Conservation (phyloP, 768 basidiomycete species). For the Cubamyces lactineus region DNA sequence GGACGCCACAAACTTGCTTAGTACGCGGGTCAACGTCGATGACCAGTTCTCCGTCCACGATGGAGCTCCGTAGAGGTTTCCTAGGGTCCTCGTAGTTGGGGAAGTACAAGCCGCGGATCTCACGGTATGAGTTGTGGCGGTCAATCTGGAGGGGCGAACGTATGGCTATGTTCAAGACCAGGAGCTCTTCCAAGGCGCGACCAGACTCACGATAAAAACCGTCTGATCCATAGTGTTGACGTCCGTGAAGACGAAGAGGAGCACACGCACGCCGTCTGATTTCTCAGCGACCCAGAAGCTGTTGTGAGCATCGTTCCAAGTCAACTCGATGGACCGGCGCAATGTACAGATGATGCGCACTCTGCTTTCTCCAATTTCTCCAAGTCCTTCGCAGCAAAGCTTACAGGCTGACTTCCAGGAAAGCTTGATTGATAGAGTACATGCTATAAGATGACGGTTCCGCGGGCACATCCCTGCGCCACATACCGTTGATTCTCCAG, state of each 20-base stretch:
- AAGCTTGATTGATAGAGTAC: slow-evolving; percentile 61
- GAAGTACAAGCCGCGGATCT: slow-evolving; percentile 78
- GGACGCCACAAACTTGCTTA: slow-evolving; percentile 53
- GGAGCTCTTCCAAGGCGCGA: neutral
- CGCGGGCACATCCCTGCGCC: neutral
- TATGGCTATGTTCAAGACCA: neutral
- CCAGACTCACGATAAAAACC: slow-evolving; percentile 69
- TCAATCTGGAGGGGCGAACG: slow-evolving; percentile 68
- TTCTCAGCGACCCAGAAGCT: slow-evolving; percentile 99
- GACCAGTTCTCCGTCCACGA: slow-evolving; percentile 94
- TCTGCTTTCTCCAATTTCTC: slow-evolving; percentile 81
- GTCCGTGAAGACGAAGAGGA: slow-evolving; percentile 78
- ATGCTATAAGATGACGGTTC: neutral
- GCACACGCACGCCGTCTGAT: slow-evolving; percentile 91
- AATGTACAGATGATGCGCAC: slow-evolving; percentile 46
- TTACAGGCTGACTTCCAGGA: slow-evolving; percentile 95
- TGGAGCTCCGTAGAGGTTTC: slow-evolving; percentile 71
- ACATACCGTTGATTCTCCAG: slow-evolving; percentile 67
- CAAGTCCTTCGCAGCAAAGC: slow-evolving; percentile 74
- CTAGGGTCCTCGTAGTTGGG: slow-evolving; percentile 81
- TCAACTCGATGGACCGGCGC: neutral
- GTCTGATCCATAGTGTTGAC: slow-evolving; percentile 51
- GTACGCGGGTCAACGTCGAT: slow-evolving; percentile 83
- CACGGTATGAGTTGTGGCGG: slow-evolving; percentile 86
- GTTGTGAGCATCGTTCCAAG: neutral